Conservation (phyloP, 1,284 basidiomycete species). For the Boletus nobilissimus region DNA sequence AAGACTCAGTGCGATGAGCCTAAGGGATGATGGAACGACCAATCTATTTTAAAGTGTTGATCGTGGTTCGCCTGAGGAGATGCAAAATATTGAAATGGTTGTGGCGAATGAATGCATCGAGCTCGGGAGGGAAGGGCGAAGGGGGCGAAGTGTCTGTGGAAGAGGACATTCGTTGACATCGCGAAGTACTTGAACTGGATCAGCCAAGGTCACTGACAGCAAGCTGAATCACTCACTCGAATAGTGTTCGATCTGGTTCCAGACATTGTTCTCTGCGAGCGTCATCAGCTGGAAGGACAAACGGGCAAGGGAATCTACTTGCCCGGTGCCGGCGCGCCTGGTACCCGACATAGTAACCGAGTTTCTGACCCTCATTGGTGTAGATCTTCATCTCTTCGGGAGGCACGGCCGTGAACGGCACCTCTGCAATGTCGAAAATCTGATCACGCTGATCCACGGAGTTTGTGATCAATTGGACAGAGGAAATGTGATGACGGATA, state of each 20-base stretch:
- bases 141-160: slow-evolving; percentile 60
- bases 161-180: slow-evolving; percentile 55
- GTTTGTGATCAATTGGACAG: slow-evolving; percentile 63
- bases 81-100: slow-evolving; percentile 22
- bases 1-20: slow-evolving; percentile 63
- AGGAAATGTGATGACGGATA: slow-evolving; percentile 29
- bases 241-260: slow-evolving; percentile 66
- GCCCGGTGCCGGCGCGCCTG: slow-evolving; percentile 48
- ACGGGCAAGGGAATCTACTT: slow-evolving; percentile 14
- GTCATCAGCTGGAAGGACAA: background rate
- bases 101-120: slow-evolving; percentile 59
- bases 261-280: slow-evolving; percentile 59
- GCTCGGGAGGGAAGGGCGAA: slow-evolving; percentile 68
- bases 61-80: slow-evolving; percentile 30
- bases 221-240: slow-evolving; percentile 51
- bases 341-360: slow-evolving; percentile 64
- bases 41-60: background rate
- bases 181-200: slow-evolving; percentile 53
- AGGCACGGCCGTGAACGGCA: slow-evolving; percentile 63
- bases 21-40: slow-evolving; percentile 30
- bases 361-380: slow-evolving; percentile 55
- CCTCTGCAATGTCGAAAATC: slow-evolving; percentile 53
- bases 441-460: slow-evolving; percentile 53
- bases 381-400: slow-evolving; percentile 67
- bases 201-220: background rate